These are phyloP conservation scores for Cryptomeria japonica DNA, from an alignment of 75 land plant genomes.

Conservation along the genomic window DNA sequence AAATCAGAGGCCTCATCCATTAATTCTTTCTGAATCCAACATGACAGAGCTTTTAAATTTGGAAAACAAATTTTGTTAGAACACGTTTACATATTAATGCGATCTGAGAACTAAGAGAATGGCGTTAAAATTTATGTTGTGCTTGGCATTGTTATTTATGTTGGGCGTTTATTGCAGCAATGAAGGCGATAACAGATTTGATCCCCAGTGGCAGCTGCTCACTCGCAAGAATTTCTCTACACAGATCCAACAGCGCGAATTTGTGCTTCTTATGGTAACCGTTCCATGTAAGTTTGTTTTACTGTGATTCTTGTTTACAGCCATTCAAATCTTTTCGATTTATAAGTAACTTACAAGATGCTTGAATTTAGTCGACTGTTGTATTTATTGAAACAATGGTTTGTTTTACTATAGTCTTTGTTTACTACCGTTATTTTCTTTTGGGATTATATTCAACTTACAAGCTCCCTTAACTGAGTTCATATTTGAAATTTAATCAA, in stretches of 20 bases:
- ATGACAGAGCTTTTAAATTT: not conserved
- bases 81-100: not conserved
- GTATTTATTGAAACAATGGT: not conserved
- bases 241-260: conserved; percentile 49
- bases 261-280: conserved; percentile 54
- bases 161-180: not conserved
- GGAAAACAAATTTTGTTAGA: not conserved
- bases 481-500: too few species aligned
- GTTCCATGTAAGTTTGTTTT: conserved; percentile 46
- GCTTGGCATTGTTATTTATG: not conserved
- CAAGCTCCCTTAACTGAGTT: too few species aligned
- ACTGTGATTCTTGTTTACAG: not conserved
- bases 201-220: conserved; percentile 45
- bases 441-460: too few species aligned
- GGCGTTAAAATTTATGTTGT: not conserved
- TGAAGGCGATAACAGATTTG: not conserved
- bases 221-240: conserved; percentile 60
- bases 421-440: too few species aligned
- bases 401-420: not conserved
- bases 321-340: not conserved
- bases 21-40: not conserved
- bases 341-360: not conserved
- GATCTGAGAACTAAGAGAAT: not conserved
- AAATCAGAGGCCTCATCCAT: not conserved
- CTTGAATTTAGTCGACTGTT: not conserved